Conservation (phyloP, 495 filamentous ascomycete species). For the Penicillium angulare region DNA sequence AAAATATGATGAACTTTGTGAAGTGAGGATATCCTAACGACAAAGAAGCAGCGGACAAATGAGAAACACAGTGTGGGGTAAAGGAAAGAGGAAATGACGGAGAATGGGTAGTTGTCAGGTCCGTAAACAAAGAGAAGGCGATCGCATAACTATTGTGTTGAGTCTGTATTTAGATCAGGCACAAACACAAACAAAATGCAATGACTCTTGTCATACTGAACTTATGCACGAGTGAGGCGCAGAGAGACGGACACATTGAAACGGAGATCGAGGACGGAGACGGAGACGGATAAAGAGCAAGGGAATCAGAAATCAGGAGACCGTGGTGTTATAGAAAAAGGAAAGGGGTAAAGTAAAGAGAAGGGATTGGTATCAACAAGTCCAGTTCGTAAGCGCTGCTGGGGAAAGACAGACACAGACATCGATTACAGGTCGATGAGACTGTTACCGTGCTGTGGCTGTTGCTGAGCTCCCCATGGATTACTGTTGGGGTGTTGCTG, state of each 20-base stretch:
- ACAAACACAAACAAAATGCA: conserved; percentile 17
- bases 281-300: background rate
- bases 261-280: background rate
- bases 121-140: background rate
- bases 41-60: conserved; percentile 19
- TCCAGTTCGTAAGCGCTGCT: background rate
- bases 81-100: background rate
- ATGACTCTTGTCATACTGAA: conserved; percentile 3
- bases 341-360: background rate
- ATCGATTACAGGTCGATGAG: conserved; percentile 80
- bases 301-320: background rate
- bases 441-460: conserved; percentile 66
- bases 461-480: conserved; percentile 67
- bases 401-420: background rate
- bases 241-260: background rate
- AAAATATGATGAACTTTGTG: conserved; percentile 7
- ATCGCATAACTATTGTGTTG: background rate
- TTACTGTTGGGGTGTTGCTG: conserved; percentile 54
- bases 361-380: background rate
- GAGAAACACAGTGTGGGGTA: conserved; percentile 7
- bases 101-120: background rate
- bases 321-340: background rate
- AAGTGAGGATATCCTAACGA: conserved; percentile 33
- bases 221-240: background rate
- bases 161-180: background rate